Evolutionary conservation across 2,329 filamentous ascomycete species (phyloP), one percentile per base, ranked within the genome.

Genomic region (Penicillium concentricum): DNA sequence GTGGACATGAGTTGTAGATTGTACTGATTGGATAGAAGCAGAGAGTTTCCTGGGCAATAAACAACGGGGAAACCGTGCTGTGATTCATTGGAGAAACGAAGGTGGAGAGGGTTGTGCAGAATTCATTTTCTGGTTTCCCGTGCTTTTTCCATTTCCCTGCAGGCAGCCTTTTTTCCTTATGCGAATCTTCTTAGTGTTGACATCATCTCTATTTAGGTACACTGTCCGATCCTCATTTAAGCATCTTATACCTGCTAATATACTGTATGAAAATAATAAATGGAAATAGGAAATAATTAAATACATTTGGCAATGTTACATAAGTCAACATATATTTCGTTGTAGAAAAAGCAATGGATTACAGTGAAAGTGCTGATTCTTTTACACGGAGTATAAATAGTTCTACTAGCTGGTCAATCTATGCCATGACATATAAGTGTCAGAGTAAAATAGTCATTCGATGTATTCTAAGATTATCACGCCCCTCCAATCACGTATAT

Each of bases 21-120:
- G 71, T 72, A 61, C 69, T 72, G 44, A 72, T 69, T 1, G 69
- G 70, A 43, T 73, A 73, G 53, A 56, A 60, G 54, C 70, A 72
- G 22, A 68, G 34, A 2, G 69, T 64, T 59, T 70, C 66, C 43
- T 71, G 65, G 3, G 67, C 69, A 16, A 72, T 54, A 58, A 73
- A 71, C 28, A 68, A 51, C 20, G 62, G 61, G 10, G 26, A 10
- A 15, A 15, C 30, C 10, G 20, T n/a, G 7, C 5, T 18, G 12
- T 16, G 2, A 45, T 56, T 34, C 53, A 56, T 56, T 48, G 12
- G 26, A 10, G 18, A n/a, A 3, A 10, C 9, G n/a, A 24, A 15
- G 16, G 18, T 8, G n/a, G 13, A 24, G 15, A 35, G 8, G 26
- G 5, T 10, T n/a, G n/a, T 7, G 20, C 16, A 34, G 12, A 15